A percentile compares a stretch with the other conserved stretches of the same genome.
phyloP scores from a whole-genome alignment of 225 moss, liverwort and hornwort species.

The Pleurozium schreberi region DNA sequence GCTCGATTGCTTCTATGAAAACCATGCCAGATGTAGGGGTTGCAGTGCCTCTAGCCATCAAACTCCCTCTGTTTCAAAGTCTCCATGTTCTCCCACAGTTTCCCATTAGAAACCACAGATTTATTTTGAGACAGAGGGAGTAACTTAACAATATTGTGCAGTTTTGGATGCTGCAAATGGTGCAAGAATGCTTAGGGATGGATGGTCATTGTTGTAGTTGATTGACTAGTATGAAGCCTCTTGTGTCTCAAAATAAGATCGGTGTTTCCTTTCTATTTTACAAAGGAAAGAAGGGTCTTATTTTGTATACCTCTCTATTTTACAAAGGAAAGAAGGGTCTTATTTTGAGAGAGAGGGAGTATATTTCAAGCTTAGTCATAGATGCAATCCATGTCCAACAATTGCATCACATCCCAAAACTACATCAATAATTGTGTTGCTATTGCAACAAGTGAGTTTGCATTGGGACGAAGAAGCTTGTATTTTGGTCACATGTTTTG shows the following conservation, averaged over 20 bases:
- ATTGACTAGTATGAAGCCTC: too few species aligned
- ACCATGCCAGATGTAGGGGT: background rate
- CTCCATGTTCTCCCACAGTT: background rate
- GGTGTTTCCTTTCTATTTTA: too few species aligned
- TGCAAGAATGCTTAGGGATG: background rate
- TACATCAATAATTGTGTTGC: background rate
- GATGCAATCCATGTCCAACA: background rate
- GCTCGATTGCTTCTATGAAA: background rate
- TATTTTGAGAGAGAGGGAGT: too few species aligned
- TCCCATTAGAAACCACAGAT: background rate
- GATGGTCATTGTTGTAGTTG: background rate
- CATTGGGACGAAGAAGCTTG: background rate
- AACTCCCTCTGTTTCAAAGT: background rate
- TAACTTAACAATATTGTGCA: too few species aligned
- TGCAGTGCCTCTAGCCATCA: background rate
- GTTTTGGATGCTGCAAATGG: background rate
- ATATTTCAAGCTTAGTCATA: background rate
- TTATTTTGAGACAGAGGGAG: background rate
- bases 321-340: too few species aligned
- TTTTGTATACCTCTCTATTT: too few species aligned
- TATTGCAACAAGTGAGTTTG: background rate
- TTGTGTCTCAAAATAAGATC: too few species aligned
- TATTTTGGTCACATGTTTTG: background rate
- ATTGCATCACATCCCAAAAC: background rate
- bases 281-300: too few species aligned